phyloP scores from a whole-genome alignment of 139 green algal genomes.

The Coelastrella sp. region DNA sequence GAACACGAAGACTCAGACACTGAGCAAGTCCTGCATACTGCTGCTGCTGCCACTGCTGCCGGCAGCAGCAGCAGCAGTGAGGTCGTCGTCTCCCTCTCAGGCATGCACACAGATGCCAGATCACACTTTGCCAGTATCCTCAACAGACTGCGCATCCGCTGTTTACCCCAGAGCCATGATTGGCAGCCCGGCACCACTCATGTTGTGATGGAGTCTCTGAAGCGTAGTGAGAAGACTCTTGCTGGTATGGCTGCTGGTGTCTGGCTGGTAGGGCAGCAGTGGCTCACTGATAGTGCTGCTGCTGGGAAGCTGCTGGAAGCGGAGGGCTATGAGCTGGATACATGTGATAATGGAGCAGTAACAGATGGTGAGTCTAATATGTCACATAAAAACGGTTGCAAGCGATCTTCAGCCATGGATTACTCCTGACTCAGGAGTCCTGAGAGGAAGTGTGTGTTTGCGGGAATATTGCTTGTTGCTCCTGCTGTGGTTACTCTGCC shows the following conservation, averaged over 20 bases:
- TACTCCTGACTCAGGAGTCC: neutral
- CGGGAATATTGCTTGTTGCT: too few species aligned
- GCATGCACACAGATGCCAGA: constrained; percentile 27
- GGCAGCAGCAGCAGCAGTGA: constrained; percentile 13
- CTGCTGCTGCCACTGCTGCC: neutral
- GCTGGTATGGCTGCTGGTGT: constrained; percentile 33
- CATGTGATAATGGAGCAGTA: neutral
- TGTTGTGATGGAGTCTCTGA: constrained; percentile 4
- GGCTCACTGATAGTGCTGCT: constrained; percentile 25
- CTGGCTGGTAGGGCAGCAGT: constrained; percentile 15
- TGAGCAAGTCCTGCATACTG: neutral
- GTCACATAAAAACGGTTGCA: neutral
- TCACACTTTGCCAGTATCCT: neutral
- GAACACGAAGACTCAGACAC: neutral
- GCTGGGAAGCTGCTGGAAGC: constrained; percentile 23
- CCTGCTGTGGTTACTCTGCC: too few species aligned
- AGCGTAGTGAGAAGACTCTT: constrained; percentile 35
- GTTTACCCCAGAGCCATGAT: constrained; percentile 5
- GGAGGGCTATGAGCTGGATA: constrained; percentile 28
- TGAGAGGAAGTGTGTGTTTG: neutral
- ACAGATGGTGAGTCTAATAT: neutral
- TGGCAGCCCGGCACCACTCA: constrained; percentile 32
- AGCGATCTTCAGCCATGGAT: neutral
- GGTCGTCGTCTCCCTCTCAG: neutral
- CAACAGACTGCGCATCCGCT: neutral